A percentile compares a stretch with the other conserved stretches of the same genome.
These are phyloP conservation scores for Akanthomyces lecanii DNA, from an alignment of 2,329 filamentous ascomycete species.

Conservation along the genomic window DNA sequence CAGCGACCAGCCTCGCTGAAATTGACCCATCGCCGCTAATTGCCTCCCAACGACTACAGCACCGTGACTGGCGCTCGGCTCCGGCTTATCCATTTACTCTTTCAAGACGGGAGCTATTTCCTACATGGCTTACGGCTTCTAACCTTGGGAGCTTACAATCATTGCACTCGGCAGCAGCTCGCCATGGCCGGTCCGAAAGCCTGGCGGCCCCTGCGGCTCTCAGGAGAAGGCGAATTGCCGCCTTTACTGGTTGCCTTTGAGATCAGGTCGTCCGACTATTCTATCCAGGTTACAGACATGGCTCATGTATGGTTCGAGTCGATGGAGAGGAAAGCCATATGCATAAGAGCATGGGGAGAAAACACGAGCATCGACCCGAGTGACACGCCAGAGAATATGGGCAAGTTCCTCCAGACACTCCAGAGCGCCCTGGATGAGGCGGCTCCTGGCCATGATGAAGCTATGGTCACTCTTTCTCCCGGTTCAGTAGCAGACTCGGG, in stretches of 20 bases:
- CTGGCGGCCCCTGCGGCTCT: constrained; percentile 48
- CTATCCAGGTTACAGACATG: constrained; percentile 65
- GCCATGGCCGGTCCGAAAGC: constrained; percentile 30
- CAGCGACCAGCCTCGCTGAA: not conserved
- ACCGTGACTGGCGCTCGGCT: not conserved
- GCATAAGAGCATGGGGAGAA: constrained; percentile 56
- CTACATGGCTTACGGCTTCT: too few species aligned
- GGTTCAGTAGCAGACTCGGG: constrained; percentile 30
- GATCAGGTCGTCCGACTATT: constrained; percentile 56
- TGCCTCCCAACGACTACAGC: not conserved
- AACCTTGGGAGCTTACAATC: not conserved
- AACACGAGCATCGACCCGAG: constrained; percentile 70
- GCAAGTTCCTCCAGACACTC: constrained; percentile 62
- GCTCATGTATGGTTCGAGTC: constrained; percentile 69
- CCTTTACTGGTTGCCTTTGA: constrained; percentile 59
- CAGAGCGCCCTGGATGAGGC: constrained; percentile 46
- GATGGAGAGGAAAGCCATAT: constrained; percentile 58
- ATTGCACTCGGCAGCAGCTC: not conserved
- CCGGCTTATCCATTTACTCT: not conserved
- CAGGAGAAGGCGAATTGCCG: constrained; percentile 44
- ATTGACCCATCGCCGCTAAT: not conserved
- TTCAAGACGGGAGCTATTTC: too few species aligned
- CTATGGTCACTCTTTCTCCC: constrained; percentile 41
- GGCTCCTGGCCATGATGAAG: constrained; percentile 40
- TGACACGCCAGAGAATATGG: constrained; percentile 63